Evolutionary conservation across 768 basidiomycete genomes (phyloP).

Genomic region (Collybia mongolica): DNA sequence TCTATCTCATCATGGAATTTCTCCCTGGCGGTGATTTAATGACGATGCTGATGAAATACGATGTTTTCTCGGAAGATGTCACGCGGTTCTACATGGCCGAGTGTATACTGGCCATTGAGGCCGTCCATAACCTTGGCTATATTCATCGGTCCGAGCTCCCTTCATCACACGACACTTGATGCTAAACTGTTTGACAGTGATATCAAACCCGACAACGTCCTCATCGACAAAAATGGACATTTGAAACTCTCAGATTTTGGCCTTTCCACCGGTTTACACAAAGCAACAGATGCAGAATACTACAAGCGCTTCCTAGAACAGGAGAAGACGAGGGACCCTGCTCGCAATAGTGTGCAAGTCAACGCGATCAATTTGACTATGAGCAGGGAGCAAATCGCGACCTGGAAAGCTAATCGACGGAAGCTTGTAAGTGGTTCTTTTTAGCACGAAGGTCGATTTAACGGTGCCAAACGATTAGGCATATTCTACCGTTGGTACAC

Average conservation of each 20-base stretch:
- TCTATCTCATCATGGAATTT: constrained; percentile 94
- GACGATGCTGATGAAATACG: constrained; percentile 99
- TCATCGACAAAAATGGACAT: constrained; percentile 96
- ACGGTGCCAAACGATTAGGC: constrained; percentile 50
- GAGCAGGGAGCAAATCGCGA: constrained; percentile 95
- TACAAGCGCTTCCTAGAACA: constrained; percentile 90
- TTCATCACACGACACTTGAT: not conserved
- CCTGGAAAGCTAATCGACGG: constrained; percentile 98
- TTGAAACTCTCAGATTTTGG: constrained; percentile 98
- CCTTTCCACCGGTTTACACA: constrained; percentile 96
- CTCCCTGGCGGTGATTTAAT: constrained; percentile 94
- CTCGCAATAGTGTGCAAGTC: constrained; percentile 95
- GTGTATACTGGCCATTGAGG: constrained; percentile 96
- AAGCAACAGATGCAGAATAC: constrained; percentile 90
- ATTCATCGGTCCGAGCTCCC: constrained; percentile 80
- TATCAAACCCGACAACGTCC: constrained; percentile 98
- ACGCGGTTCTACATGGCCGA: constrained; percentile 99
- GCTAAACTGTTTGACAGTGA: constrained; percentile 52
- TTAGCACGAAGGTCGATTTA: not conserved
- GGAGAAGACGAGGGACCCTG: constrained; percentile 59
- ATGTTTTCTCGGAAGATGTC: constrained; percentile 97
- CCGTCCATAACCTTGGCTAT: constrained; percentile 97
- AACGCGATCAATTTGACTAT: constrained; percentile 97
- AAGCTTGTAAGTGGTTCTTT: constrained; percentile 64
- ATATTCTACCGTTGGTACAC: constrained; percentile 84